Conservation (phyloP, 148 eudicot species). For the Tetragonia tetragonoides region DNA sequence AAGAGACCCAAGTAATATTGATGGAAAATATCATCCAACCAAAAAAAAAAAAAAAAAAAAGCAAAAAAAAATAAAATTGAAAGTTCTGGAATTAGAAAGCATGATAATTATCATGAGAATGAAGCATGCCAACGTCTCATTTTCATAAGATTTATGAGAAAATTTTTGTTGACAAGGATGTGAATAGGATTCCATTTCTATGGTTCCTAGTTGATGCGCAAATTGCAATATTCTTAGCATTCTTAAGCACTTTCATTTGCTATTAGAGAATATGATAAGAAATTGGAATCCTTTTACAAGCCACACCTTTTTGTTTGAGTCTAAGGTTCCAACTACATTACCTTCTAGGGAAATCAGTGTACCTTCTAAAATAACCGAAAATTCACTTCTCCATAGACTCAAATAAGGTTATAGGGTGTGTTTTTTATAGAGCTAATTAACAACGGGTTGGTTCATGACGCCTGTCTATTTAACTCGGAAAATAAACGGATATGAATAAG, state of each 20-base stretch:
- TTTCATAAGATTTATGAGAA: neutral
- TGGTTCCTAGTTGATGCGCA: constrained; percentile 8
- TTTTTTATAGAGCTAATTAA: too few species aligned
- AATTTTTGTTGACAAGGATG: neutral
- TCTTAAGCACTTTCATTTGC: neutral
- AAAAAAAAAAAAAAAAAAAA: too few species aligned
- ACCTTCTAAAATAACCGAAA: too few species aligned
- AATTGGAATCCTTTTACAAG: neutral
- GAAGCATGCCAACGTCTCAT: neutral
- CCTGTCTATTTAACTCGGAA: too few species aligned
- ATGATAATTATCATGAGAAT: neutral
- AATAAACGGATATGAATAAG: too few species aligned
- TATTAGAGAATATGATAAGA: neutral
- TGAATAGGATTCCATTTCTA: constrained; percentile 18
- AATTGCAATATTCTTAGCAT: constrained; percentile 1
- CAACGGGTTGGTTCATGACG: too few species aligned
- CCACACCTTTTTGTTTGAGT: neutral
- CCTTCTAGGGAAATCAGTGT: neutral
- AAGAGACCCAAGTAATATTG: neutral
- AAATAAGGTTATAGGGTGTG: too few species aligned
- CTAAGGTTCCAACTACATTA: neutral
- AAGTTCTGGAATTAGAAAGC: neutral
- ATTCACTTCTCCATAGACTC: too few species aligned
- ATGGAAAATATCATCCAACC: too few species aligned
- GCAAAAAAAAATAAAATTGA: too few species aligned